Percentiles rank a stretch among this genome's conserved stretches.
phyloP scores from a whole-genome alignment of 257 asterid species.

The Gynochthodes officinalis region DNA sequence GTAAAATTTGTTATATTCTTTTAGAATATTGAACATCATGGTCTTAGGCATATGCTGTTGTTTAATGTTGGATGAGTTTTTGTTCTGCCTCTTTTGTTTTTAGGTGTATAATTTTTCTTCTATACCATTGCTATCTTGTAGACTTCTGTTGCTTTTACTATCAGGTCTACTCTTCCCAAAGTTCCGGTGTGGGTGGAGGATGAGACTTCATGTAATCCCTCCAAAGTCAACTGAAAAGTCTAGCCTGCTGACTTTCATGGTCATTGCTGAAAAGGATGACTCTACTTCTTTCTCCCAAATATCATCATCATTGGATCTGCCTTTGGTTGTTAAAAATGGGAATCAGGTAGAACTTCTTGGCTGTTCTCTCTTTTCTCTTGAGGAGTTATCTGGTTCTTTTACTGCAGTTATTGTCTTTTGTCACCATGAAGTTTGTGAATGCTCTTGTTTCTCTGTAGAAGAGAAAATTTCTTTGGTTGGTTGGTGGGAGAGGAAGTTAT shows the following conservation, averaged over 20 bases:
- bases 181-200: constrained; percentile 90
- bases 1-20: constrained; percentile 36
- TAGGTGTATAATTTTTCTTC: not conserved
- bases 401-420: not conserved
- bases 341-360: constrained; percentile 51
- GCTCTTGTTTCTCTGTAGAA: not conserved
- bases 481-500: not conserved
- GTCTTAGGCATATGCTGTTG: not conserved
- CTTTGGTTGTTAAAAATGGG: constrained; percentile 35
- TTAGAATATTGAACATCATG: not conserved
- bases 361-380: constrained; percentile 8
- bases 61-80: not conserved
- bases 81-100: not conserved
- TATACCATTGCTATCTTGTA: not conserved
- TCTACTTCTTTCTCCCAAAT: constrained; percentile 47
- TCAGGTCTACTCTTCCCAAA: constrained; percentile 72
- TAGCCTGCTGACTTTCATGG: constrained; percentile 74
- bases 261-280: constrained; percentile 66
- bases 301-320: constrained; percentile 43
- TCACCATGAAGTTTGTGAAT: not conserved
- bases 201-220: constrained; percentile 61
- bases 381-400: not conserved
- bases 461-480: not conserved
- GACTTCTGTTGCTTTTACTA: constrained; percentile 9
- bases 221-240: constrained; percentile 40